Conservation (phyloP, 805 yeast genomes). For the Kurtzmaniella cleridarum region DNA sequence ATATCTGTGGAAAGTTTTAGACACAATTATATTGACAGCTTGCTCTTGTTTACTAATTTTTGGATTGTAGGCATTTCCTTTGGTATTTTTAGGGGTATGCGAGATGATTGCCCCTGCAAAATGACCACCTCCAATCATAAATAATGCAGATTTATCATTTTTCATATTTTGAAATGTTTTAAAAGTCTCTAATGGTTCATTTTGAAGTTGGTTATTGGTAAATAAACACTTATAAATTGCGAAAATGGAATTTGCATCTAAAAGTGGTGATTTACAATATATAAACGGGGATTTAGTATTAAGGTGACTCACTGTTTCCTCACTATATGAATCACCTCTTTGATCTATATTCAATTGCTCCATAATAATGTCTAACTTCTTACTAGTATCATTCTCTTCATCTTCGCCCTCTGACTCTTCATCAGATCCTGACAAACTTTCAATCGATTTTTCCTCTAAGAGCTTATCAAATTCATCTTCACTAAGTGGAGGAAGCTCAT, state of each 20-base stretch:
- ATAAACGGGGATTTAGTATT: constrained; percentile 70
- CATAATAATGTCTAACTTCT: constrained; percentile 17
- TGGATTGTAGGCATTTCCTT: constrained; percentile 49
- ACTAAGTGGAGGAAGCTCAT: constrained; percentile 40
- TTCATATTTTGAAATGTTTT: constrained; percentile 25
- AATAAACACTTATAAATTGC: constrained; percentile 68
- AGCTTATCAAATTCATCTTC: constrained; percentile 56
- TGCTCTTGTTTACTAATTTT: constrained; percentile 50
- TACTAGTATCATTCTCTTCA: constrained; percentile 11
- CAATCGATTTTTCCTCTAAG: constrained; percentile 44
- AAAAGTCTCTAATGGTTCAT: constrained; percentile 47
- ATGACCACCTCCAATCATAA: constrained; percentile 97
- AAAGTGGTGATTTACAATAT: constrained; percentile 44
- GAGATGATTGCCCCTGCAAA: constrained; percentile 93
- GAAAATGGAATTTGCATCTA: constrained; percentile 46
- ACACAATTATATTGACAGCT: constrained; percentile 59
- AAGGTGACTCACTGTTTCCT: constrained; percentile 42
- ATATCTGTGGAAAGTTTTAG: constrained; percentile 88
- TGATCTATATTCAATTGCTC: constrained; percentile 13
- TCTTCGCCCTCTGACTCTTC: constrained; percentile 26
- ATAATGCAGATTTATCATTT: constrained; percentile 58
- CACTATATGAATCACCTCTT: constrained; percentile 24
- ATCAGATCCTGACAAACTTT: constrained; percentile 56
- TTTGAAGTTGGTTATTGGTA: constrained; percentile 29
- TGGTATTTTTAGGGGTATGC: constrained; percentile 53